Conservation (phyloP, 208 protist genomes). For the Leishmania arabica region DNA sequence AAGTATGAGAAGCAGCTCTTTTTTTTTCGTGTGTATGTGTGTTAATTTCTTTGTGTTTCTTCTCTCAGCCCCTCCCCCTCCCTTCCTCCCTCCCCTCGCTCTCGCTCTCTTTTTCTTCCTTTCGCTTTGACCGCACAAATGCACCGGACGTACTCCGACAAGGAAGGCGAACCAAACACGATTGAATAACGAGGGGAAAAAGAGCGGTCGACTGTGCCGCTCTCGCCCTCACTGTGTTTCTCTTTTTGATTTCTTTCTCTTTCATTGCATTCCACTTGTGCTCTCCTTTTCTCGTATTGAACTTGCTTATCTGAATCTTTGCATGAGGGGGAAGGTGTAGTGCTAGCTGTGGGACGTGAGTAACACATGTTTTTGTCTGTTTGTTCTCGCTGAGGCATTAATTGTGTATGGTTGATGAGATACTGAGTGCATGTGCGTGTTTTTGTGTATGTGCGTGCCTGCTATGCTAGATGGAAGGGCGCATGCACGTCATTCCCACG, state of each 20-base stretch:
- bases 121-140: neutral
- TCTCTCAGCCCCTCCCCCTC: neutral
- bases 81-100: neutral
- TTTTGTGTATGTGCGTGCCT: neutral
- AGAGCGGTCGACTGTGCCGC: neutral
- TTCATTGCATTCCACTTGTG: neutral
- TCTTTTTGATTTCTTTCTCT: neutral
- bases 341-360: neutral
- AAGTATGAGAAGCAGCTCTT: neutral
- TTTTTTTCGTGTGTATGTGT: neutral
- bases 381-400: neutral
- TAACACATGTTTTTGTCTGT: neutral
- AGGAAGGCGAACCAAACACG: neutral
- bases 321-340: neutral
- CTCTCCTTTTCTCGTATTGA: slow-evolving; percentile 17
- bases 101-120: neutral
- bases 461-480: neutral
- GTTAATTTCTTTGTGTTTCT: neutral
- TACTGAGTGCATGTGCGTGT: neutral
- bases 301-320: neutral
- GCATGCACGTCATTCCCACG: neutral
- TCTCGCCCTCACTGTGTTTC: neutral
- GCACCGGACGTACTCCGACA: neutral
- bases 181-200: neutral
- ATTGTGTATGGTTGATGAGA: neutral